Base-by-base conservation (phyloP, 2,329 filamentous ascomycete species). In the Fusarium neocosmosporiellum region DNA sequence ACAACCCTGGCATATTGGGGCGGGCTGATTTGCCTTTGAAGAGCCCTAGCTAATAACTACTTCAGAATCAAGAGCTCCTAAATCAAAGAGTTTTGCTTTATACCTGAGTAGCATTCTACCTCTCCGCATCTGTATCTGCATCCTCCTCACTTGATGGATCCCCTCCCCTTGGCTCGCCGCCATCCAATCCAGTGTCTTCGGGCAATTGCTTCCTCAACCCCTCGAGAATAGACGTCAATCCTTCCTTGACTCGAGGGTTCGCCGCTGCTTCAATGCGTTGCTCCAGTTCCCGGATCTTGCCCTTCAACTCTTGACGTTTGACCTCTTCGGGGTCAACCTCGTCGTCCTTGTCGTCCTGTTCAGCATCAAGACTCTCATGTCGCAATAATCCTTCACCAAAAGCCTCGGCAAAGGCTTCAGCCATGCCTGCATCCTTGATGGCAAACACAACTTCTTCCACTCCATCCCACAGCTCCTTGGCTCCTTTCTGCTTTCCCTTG, bases 361-460 rank as follows among this genome's bases (percentile, higher is more conserved):
- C 46, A 1, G 16, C 16, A 9, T 57, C 33, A 0, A n/a, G 2
- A 1, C 10, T 10, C 18, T 74, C 65, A 0, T 74, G 65, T 5
- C 20, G 39, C 7, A 58, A 27, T 1, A 78, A 59, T 1, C 70
- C 70, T 14, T 82, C 78, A 0, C 84, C 86, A 77, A 89, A 90
- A 0, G 82, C 84, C 6, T 74, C 72, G 10, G 83, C 82, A 72
- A 92, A 92, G 0, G 85, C 84, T 14, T 81, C 80, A 0, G 89
- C 87, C 83, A 89, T 86, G 5, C 82, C 83, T 0, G 75, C 70
- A 65, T 89, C 86, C 13, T 85, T 84, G 71, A 91, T 88, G 0
- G 89, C 89, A 77, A 92, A 92, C 0, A 89, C 81, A 5, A 91
- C 80, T 10, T 90, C 85, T 5, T 75, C 72, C 1, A 78, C n/a